phyloP scores from a whole-genome alignment of 2,329 filamentous ascomycete species.

The Proliferodiscus dingleyae region DNA sequence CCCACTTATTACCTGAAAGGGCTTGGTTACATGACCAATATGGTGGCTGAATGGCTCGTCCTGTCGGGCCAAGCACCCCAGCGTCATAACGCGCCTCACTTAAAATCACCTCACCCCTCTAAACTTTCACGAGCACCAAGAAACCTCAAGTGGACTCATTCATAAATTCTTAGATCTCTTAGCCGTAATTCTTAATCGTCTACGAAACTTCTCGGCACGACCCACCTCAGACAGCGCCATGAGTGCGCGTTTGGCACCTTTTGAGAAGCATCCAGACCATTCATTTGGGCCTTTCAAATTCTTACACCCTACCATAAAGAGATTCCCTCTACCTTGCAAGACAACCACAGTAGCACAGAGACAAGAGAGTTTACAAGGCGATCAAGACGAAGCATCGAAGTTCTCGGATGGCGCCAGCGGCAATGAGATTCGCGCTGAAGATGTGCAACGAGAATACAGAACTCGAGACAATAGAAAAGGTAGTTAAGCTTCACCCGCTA shows the following conservation, averaged over 20 bases:
- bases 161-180: too few species aligned
- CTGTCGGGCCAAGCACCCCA: too few species aligned
- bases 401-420: neutral
- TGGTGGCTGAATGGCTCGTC: too few species aligned
- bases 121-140: too few species aligned
- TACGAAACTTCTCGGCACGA: too few species aligned
- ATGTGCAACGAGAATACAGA: constrained; percentile 36
- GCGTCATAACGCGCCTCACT: too few species aligned
- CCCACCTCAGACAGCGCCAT: neutral
- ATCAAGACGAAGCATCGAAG: neutral
- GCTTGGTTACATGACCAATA: too few species aligned
- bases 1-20: too few species aligned
- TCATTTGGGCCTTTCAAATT: constrained; percentile 40
- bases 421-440: constrained; percentile 20
- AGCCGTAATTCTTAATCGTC: too few species aligned
- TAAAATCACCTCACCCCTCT: too few species aligned
- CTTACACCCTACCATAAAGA: constrained; percentile 43
- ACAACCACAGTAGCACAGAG: too few species aligned
- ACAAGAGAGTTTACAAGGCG: neutral
- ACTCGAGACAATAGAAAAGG: constrained; percentile 45
- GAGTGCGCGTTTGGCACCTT: neutral
- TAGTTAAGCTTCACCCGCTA: constrained; percentile 6
- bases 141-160: too few species aligned
- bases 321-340: constrained; percentile 6
- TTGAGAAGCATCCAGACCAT: constrained; percentile 1